Conservation (phyloP, 257 asterid species). For the Henckelia pumila region DNA sequence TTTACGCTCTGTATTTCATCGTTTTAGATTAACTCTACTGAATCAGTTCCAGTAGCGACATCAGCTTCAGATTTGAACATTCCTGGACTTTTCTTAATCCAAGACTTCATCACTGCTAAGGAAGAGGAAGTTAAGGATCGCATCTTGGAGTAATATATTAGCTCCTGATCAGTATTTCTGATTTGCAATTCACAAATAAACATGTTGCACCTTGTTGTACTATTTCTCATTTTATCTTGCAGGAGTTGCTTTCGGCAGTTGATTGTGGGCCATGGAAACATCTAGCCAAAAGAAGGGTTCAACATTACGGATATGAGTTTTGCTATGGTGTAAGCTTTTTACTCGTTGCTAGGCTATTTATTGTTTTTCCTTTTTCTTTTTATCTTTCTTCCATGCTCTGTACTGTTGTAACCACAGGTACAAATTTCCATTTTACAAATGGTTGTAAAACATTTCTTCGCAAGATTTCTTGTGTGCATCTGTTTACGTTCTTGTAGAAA, state of each 20-base stretch:
- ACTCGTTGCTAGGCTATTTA: background rate
- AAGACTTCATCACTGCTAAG: conserved; percentile 55
- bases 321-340: conserved; percentile 63
- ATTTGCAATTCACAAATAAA: background rate
- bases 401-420: background rate
- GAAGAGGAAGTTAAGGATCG: conserved; percentile 82
- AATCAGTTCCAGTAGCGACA: conserved; percentile 52
- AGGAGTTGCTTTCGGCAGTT: conserved; percentile 87
- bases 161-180: conserved; percentile 17
- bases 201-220: background rate
- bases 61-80: conserved; percentile 71
- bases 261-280: conserved; percentile 68
- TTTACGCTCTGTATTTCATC: conserved; percentile 9
- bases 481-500: background rate
- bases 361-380: background rate
- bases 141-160: conserved; percentile 24
- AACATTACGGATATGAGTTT: conserved; percentile 90
- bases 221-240: conserved; percentile 22
- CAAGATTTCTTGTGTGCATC: background rate
- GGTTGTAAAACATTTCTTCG: background rate
- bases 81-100: conserved; percentile 77
- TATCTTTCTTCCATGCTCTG: background rate
- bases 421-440: too few species aligned
- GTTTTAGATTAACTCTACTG: conserved; percentile 42
- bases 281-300: conserved; percentile 95